Conservation (phyloP, 257 asterid species). For the Catharanthus roseus region DNA sequence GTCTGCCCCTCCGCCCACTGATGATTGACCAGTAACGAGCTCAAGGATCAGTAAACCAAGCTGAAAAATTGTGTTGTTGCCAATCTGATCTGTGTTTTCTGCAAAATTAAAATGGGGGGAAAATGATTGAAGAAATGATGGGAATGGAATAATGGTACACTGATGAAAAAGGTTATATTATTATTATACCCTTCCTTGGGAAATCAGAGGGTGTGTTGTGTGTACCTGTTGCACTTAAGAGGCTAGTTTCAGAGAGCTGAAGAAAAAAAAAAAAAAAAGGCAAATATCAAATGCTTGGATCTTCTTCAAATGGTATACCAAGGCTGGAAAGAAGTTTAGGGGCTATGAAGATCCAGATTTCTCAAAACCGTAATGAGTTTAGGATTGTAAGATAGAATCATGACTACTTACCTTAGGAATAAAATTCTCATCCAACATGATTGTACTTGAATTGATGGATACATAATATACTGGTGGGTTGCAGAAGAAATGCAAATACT, state of each 20-base stretch:
- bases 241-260: constrained; percentile 71
- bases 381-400: neutral
- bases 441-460: constrained; percentile 72
- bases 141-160: too few species aligned
- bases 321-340: neutral
- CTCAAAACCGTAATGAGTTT: neutral
- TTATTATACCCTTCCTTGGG: constrained; percentile 44
- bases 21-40: constrained; percentile 84
- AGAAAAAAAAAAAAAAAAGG: constrained; percentile 9
- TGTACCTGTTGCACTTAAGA: constrained; percentile 29
- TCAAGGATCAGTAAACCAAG: constrained; percentile 81
- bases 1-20: constrained; percentile 63
- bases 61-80: constrained; percentile 59
- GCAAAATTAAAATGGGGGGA: constrained; percentile 24
- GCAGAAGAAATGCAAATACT: constrained; percentile 85
- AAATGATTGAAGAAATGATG: neutral
- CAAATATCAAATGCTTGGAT: too few species aligned
- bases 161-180: neutral
- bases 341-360: neutral
- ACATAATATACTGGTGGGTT: constrained; percentile 70
- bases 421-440: constrained; percentile 79
- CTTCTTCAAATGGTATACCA: too few species aligned
- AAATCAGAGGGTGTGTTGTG: constrained; percentile 22
- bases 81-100: constrained; percentile 44
- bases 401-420: constrained; percentile 60